Evolutionary conservation across 768 basidiomycete species (phyloP).

Genomic region (Panaeolus papilionaceus): DNA sequence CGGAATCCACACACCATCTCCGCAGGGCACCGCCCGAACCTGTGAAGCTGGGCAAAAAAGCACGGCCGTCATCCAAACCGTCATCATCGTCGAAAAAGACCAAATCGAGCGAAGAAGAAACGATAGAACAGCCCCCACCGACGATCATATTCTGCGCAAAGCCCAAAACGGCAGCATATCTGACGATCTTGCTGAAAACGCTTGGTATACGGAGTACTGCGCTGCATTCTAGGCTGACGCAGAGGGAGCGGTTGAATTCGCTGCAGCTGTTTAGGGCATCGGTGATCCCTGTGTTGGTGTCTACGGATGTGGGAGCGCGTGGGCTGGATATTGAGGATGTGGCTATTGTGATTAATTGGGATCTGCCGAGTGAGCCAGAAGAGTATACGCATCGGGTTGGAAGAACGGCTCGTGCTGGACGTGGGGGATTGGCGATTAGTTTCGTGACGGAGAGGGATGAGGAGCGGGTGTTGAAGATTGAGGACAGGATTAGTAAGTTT

Average conservation of each 20-base stretch:
- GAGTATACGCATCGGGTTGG: constrained; percentile 98
- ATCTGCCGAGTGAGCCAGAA: constrained; percentile 87
- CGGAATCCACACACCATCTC: constrained; percentile 72
- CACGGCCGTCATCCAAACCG: constrained; percentile 18
- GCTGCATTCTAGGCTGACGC: constrained; percentile 92
- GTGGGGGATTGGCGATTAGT: constrained; percentile 89
- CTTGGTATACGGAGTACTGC: constrained; percentile 86
- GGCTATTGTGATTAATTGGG: constrained; percentile 97
- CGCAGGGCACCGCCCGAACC: constrained; percentile 68
- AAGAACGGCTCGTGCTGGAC: constrained; percentile 89
- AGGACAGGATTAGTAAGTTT: constrained; percentile 82
- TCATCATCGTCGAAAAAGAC: constrained; percentile 39
- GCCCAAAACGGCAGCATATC: constrained; percentile 88
- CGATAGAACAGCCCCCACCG: constrained; percentile 82
- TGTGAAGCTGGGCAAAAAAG: constrained; percentile 39
- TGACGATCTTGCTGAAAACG: constrained; percentile 79
- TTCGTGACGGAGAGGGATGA: constrained; percentile 96
- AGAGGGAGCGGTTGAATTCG: constrained; percentile 85
- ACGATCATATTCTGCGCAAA: constrained; percentile 95
- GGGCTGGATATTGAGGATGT: constrained; percentile 97
- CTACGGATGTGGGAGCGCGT: constrained; percentile 94
- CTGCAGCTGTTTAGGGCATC: constrained; percentile 87
- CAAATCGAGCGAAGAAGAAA: constrained; percentile 49
- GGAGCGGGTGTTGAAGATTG: constrained; percentile 80
- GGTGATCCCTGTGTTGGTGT: constrained; percentile 89